Evolutionary conservation across 805 yeast genomes (phyloP).

Genomic region (Zygosaccharomyces bisporus): DNA sequence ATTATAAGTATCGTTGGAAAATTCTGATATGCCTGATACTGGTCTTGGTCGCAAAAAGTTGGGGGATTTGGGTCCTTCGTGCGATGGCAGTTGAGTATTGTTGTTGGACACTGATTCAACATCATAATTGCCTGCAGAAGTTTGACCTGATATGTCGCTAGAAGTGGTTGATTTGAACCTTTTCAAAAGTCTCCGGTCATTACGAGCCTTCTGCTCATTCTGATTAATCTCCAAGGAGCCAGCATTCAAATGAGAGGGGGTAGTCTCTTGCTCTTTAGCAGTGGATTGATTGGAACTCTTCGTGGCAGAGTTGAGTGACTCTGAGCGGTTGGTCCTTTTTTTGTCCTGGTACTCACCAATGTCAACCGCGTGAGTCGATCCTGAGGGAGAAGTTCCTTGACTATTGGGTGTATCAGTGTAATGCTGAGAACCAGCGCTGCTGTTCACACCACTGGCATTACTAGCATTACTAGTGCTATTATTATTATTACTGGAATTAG

Average conservation of each 20-base stretch:
- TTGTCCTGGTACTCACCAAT: conserved; percentile 7
- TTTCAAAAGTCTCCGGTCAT: conserved; percentile 19
- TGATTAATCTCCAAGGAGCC: background rate
- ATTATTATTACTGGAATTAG: conserved; percentile 1
- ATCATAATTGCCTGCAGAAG: conserved; percentile 31
- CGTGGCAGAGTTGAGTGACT: conserved; percentile 13
- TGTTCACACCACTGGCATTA: conserved; percentile 1
- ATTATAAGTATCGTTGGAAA: conserved; percentile 45
- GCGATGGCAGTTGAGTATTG: conserved; percentile 9
- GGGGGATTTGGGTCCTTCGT: conserved; percentile 18
- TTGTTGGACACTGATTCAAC: conserved; percentile 18
- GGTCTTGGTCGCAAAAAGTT: conserved; percentile 39
- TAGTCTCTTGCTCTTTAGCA: conserved; percentile 9
- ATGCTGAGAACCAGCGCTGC: background rate
- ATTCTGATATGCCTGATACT: conserved; percentile 47
- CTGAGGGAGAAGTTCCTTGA: conserved; percentile 7
- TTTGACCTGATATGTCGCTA: conserved; percentile 31
- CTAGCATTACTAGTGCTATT: conserved; percentile 3
- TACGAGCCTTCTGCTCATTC: background rate
- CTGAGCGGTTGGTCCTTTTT: conserved; percentile 16
- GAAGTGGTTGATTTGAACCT: conserved; percentile 28
- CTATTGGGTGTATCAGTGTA: conserved; percentile 11
- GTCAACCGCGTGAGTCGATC: conserved; percentile 3
- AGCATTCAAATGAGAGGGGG: conserved; percentile 1
- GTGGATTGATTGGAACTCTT: conserved; percentile 9